These are phyloP conservation scores for Cyclotella atomus DNA, from an alignment of 108 stramenopile species.

Conservation along the genomic window DNA sequence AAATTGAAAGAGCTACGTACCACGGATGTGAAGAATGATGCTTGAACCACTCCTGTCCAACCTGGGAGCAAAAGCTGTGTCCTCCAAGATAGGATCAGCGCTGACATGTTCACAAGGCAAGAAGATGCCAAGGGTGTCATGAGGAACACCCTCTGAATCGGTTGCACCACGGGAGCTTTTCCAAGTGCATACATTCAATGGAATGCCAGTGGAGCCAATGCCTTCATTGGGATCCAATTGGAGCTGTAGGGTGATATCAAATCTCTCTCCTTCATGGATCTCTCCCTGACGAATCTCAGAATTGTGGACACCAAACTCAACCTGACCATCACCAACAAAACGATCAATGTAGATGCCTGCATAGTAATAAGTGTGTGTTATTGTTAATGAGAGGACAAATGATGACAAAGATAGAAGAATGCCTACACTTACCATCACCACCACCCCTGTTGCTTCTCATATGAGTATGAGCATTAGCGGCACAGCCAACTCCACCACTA, in stretches of 20 bases:
- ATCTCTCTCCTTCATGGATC: not conserved
- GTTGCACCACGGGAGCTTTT: not conserved
- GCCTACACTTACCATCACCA: not conserved
- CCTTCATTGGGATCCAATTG: not conserved
- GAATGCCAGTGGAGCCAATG: not conserved
- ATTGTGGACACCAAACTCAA: not conserved
- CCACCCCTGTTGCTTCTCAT: no score
- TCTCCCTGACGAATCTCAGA: not conserved
- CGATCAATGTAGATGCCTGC: no score
- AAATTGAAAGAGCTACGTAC: not conserved
- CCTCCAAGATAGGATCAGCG: not conserved
- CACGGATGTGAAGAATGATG: not conserved
- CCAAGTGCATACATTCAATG: not conserved
- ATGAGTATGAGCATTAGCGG: no score
- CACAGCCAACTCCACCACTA: no score
- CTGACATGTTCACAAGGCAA: not conserved
- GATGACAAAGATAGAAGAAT: not conserved
- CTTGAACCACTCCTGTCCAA: not conserved
- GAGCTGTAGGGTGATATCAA: not conserved
- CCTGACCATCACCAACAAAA: not conserved
- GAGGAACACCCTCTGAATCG: not conserved
- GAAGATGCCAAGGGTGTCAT: not conserved
- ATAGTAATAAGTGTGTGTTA: not conserved
- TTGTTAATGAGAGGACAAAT: not conserved
- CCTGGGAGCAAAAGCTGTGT: not conserved